phyloP scores from a whole-genome alignment of 495 filamentous ascomycete genomes.

The Penicillium verhagenii region DNA sequence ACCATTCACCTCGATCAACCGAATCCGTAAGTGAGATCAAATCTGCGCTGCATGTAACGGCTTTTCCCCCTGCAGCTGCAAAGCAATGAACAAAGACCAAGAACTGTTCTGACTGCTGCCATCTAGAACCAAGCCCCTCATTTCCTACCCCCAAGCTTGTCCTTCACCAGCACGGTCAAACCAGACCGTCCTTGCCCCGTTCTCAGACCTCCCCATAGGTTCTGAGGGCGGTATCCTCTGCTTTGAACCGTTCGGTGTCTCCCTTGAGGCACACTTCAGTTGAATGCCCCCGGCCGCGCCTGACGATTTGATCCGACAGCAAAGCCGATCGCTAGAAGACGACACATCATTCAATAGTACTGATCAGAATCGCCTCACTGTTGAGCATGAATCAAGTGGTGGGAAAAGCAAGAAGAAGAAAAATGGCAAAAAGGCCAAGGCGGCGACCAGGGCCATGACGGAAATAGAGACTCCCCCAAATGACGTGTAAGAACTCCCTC shows the following conservation, averaged over 20 bases:
- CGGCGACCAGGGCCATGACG: conserved; percentile 32
- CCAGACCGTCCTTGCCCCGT: conserved; percentile 24
- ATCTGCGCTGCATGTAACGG: neutral
- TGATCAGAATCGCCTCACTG: conserved; percentile 21
- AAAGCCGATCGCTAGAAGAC: conserved; percentile 42
- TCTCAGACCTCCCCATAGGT: conserved; percentile 38
- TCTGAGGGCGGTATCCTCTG: conserved; percentile 35
- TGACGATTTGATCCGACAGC: conserved; percentile 46
- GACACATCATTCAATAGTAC: conserved; percentile 28
- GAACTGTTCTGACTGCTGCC: neutral
- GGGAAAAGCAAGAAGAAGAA: conserved; percentile 50
- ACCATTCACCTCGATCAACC: neutral
- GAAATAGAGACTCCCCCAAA: conserved; percentile 36
- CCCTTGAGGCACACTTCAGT: conserved; percentile 34
- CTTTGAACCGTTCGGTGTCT: conserved; percentile 19
- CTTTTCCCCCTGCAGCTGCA: neutral
- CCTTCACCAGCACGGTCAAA: conserved; percentile 4
- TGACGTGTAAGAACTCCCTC: conserved; percentile 40
- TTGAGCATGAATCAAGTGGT: conserved; percentile 43
- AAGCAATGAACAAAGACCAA: neutral
- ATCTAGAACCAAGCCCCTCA: conserved; percentile 1
- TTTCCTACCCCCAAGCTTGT: conserved; percentile 12
- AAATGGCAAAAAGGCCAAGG: conserved; percentile 42
- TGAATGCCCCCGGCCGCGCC: conserved; percentile 50
- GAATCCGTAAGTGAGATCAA: neutral